Conservation (phyloP, 306 rosid genomes). For the Citrullus colocynthis region DNA sequence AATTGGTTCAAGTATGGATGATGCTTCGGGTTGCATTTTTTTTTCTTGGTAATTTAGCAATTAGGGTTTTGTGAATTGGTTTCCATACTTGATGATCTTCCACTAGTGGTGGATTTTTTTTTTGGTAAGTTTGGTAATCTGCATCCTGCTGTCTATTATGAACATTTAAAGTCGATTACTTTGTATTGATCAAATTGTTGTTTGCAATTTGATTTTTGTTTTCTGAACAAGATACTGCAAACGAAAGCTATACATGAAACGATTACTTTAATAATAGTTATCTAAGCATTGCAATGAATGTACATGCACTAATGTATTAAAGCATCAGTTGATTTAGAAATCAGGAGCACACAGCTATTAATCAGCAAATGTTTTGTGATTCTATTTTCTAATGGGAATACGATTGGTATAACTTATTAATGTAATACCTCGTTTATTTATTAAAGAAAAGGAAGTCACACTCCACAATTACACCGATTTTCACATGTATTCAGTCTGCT, state of each 20-base stretch:
- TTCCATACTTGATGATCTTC: not conserved
- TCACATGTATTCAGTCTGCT: not conserved
- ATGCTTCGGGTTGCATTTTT: not conserved
- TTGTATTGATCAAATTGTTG: not conserved
- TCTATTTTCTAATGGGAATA: not conserved
- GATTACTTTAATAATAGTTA: not conserved
- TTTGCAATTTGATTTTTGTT: not conserved
- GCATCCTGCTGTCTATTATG: not conserved
- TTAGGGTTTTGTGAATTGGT: not conserved
- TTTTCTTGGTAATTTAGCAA: not conserved
- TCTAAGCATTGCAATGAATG: not conserved
- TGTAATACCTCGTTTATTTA: not conserved
- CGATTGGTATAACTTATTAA: not conserved
- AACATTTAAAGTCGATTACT: not conserved
- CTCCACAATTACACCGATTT: not conserved
- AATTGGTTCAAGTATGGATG: not conserved
- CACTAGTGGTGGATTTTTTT: not conserved
- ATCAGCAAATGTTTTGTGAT: not conserved
- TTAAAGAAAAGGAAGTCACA: not conserved
- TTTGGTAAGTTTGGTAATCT: not conserved
- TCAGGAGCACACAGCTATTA: not conserved
- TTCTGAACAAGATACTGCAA: not conserved
- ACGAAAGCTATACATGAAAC: not conserved
- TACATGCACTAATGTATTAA: not conserved
- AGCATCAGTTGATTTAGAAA: not conserved